A percentile compares a stretch with the other conserved stretches of the same genome.
Conservation (phyloP, 2,329 filamentous ascomycete genomes). For the Sordariomycetes sp. region DNA sequence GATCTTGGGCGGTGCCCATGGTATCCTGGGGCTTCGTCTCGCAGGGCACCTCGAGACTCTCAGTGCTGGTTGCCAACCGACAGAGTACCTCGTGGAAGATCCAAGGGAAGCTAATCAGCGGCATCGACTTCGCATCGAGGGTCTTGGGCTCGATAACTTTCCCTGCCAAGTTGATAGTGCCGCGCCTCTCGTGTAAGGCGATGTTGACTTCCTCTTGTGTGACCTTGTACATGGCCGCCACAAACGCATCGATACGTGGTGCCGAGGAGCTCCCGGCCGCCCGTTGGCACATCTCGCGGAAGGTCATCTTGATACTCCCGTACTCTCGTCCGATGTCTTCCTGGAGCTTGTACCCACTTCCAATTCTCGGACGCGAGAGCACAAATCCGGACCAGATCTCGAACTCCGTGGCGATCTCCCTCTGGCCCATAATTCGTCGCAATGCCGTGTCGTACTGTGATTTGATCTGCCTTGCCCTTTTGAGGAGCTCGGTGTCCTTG, state of each 20-base stretch:
- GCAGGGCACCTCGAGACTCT: not conserved
- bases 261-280: constrained; percentile 50
- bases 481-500: constrained; percentile 41
- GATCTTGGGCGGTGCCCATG: not conserved
- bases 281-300: constrained; percentile 54
- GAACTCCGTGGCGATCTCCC: constrained; percentile 77
- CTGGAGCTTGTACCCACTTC: constrained; percentile 73
- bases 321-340: constrained; percentile 70
- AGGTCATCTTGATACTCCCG: constrained; percentile 54
- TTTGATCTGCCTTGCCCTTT: constrained; percentile 58
- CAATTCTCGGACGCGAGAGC: constrained; percentile 60
- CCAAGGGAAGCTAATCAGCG: constrained; percentile 92
- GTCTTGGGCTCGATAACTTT: constrained; percentile 5
- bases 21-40: not conserved
- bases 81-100: constrained; percentile 67
- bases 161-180: constrained; percentile 21
- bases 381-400: constrained; percentile 87
- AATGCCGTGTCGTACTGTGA: constrained; percentile 65
- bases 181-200: constrained; percentile 37
- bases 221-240: constrained; percentile 79
- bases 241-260: constrained; percentile 55
- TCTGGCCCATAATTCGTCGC: constrained; percentile 72
- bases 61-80: constrained; percentile 43
- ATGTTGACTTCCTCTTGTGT: constrained; percentile 60
- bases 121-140: constrained; percentile 42